These are phyloP conservation scores for Rhizopus delemar DNA, from an alignment of 371 early-diverging fungal species.

Conservation along the genomic window DNA sequence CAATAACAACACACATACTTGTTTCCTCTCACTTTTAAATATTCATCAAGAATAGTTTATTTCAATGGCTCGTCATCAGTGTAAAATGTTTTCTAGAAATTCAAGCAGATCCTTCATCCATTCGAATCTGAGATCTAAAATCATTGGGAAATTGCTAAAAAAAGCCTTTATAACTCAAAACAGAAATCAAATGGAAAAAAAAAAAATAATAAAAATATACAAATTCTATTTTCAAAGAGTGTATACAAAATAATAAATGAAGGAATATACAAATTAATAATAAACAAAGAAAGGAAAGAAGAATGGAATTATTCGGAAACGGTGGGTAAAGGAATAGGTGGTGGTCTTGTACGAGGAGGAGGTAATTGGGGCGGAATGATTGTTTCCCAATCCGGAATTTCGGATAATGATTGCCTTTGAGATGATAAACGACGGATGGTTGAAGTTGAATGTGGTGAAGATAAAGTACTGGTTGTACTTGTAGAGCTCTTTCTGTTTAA, in stretches of 20 bases:
- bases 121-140: too few species aligned
- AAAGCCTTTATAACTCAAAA: too few species aligned
- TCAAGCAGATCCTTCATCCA: too few species aligned
- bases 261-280: not conserved
- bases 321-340: constrained; percentile 31
- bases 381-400: constrained; percentile 44
- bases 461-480: constrained; percentile 23
- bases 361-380: constrained; percentile 43
- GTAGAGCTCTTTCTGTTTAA: not conserved
- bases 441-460: constrained; percentile 44
- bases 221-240: not conserved
- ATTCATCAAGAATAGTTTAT: too few species aligned
- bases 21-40: too few species aligned
- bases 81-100: too few species aligned
- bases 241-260: not conserved
- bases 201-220: too few species aligned
- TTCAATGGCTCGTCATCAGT: too few species aligned
- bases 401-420: constrained; percentile 34
- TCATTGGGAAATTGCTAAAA: too few species aligned
- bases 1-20: too few species aligned
- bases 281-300: not conserved
- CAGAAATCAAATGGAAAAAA: too few species aligned
- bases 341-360: constrained; percentile 36
- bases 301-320: constrained; percentile 20
- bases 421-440: constrained; percentile 11